Conservation (phyloP, 2,329 filamentous ascomycete species). For the Fusarium illudens region DNA sequence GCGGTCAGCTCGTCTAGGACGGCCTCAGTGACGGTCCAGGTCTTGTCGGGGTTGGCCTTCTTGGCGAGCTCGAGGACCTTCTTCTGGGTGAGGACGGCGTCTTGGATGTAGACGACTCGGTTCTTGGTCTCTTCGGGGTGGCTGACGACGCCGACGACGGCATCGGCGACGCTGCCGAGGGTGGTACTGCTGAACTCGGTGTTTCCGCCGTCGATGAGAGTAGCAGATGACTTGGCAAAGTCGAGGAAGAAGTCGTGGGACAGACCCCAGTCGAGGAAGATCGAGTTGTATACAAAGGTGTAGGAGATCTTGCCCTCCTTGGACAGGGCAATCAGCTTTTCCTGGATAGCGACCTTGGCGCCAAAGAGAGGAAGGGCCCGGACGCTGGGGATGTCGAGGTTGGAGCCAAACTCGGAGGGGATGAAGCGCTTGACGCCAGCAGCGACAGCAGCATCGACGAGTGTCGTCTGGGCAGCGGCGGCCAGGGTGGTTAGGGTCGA, state of each 20-base stretch:
- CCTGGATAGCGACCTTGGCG: conserved; percentile 56
- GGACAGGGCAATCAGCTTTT: conserved; percentile 52
- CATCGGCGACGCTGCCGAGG: conserved; percentile 56
- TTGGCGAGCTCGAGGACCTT: conserved; percentile 57
- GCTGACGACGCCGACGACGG: conserved; percentile 57
- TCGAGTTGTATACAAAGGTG: conserved; percentile 61
- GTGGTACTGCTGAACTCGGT: conserved; percentile 57
- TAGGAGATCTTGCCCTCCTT: conserved; percentile 59
- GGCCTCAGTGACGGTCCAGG: conserved; percentile 55
- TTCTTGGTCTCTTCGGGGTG: conserved; percentile 64
- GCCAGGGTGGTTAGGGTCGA: conserved; percentile 47
- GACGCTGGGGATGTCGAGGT: conserved; percentile 46
- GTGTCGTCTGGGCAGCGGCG: conserved; percentile 49
- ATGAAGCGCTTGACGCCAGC: conserved; percentile 70
- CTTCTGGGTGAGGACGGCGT: conserved; percentile 56
- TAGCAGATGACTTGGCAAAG: conserved; percentile 47
- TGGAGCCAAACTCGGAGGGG: conserved; percentile 64
- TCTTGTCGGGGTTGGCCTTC: conserved; percentile 55
- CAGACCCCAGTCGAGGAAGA: conserved; percentile 68
- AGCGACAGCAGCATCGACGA: conserved; percentile 66
- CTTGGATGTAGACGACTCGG: conserved; percentile 55
- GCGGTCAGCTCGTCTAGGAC: conserved; percentile 42
- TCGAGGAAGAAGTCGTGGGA: conserved; percentile 55
- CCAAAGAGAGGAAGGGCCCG: conserved; percentile 59
- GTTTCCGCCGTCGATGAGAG: conserved; percentile 61